A percentile compares a stretch with the other conserved stretches of the same genome.
Evolutionary conservation across 2,329 filamentous ascomycete genomes (phyloP).

Genomic region (Colletotrichum chrysophilum): DNA sequence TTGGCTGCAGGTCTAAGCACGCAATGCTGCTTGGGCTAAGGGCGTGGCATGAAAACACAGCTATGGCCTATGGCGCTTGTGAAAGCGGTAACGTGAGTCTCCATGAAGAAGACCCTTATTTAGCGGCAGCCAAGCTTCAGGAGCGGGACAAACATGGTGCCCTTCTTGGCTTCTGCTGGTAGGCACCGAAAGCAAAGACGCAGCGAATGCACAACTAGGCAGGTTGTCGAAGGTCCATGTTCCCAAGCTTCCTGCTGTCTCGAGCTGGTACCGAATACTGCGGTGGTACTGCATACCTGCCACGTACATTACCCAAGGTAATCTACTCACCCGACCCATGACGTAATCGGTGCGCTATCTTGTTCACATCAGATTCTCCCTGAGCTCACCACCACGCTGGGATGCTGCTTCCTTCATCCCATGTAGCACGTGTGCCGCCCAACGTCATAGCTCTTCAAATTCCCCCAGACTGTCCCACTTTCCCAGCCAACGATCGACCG

Average conservation of each 20-base stretch:
- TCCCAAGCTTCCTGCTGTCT: not conserved
- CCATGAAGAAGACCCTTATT: not conserved
- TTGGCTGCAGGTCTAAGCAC: not conserved
- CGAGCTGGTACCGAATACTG: not conserved
- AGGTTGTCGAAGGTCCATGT: not conserved
- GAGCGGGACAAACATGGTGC: not conserved
- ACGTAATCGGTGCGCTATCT: not conserved
- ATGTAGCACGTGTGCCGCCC: not conserved
- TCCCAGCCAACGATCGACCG: not conserved
- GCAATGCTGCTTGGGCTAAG: not conserved
- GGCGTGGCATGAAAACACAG: not conserved
- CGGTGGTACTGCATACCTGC: not conserved
- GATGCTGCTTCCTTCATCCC: not conserved
- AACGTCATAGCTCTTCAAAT: conserved; percentile 8
- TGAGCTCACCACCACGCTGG: not conserved
- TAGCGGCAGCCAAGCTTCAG: not conserved
- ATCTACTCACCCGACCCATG: not conserved
- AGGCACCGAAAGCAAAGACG: not conserved
- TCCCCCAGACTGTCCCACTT: not conserved
- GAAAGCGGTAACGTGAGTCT: not conserved
- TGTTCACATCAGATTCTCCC: not conserved
- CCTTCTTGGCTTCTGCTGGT: not conserved
- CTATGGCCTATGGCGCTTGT: not conserved
- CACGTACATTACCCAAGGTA: not conserved
- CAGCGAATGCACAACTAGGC: not conserved